A percentile compares a stretch with the other conserved stretches of the same genome.
Conservation (phyloP, 139 green algal species). For the Marvania coccoides region DNA sequence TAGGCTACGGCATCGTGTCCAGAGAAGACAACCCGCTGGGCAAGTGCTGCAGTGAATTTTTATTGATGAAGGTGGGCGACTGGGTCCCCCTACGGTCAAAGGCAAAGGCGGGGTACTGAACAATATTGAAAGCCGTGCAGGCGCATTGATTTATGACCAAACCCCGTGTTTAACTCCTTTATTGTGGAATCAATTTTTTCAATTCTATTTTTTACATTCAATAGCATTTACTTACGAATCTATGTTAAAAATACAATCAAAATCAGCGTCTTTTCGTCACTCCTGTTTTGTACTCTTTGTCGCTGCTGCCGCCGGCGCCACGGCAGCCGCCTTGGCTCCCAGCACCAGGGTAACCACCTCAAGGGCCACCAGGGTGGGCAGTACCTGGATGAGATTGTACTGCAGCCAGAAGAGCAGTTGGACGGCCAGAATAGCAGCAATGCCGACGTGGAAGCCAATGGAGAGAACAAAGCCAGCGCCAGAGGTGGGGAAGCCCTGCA, state of each 20-base stretch:
- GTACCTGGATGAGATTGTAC: slow-evolving; percentile 36
- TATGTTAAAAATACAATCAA: neutral
- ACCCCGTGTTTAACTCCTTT: too few relatives aligned
- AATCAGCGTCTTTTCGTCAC: neutral
- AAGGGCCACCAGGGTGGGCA: slow-evolving; percentile 14
- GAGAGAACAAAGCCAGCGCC: slow-evolving; percentile 13
- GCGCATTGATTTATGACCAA: too few relatives aligned
- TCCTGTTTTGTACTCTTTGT: neutral
- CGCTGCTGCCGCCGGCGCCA: neutral
- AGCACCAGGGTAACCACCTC: slow-evolving; percentile 12
- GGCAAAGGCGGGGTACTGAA: too few relatives aligned
- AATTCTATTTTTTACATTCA: too few relatives aligned
- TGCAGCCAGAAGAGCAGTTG: slow-evolving; percentile 41
- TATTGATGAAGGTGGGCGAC: neutral
- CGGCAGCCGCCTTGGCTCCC: slow-evolving; percentile 17
- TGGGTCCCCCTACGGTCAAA: neutral
- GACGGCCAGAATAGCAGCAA: slow-evolving; percentile 33
- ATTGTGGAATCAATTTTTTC: too few relatives aligned
- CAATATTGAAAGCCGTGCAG: too few relatives aligned
- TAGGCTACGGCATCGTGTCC: slow-evolving; percentile 14
- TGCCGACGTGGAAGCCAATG: slow-evolving; percentile 37
- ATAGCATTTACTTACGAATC: too few relatives aligned
- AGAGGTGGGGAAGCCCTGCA: slow-evolving; percentile 12
- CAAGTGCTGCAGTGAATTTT: slow-evolving; percentile 1
- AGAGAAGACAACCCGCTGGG: slow-evolving; percentile 16